Base-by-base conservation (phyloP, 1,139 yeast species). In the Zygoascus hellenicus region DNA sequence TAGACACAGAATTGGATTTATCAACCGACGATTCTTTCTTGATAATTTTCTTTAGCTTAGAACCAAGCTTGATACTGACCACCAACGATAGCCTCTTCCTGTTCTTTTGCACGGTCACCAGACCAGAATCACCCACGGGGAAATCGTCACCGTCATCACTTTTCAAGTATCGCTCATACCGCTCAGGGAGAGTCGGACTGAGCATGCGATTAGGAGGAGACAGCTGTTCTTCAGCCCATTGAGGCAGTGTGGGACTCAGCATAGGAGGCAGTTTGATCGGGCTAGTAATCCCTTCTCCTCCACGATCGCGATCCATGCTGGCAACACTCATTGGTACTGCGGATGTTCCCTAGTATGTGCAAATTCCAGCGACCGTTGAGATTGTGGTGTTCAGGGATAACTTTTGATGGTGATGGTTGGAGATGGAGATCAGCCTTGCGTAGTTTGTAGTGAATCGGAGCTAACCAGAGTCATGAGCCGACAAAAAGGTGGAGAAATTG, bases 211-310 rank as follows among this genome's bases (percentile, higher is more conserved):
- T 50, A 17, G 30, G 30, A 9, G 66, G 66, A 35, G 49, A 43
- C 30, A 49, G 19, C 35, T 39, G 28, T 11, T 54, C 59, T 17
- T 57, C 60, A 14, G 54, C 56, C 63, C 64, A 60, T 3, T 62
- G 50, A 10, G 68, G 68, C 29, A 64, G 54, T 11, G 69, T 62
- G 7, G 69, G 69, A 45, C 67, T 62, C 42, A 64, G 55, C 62
- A 64, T 58, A 4, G 67, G 65, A 30, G 69, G 69, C 30, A 71
- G 64, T 53, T 68, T 67, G 32, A 30, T 36, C 9, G 42, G n/a
- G 6, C 14, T 9, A 36, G 2, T 19, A 7, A 15, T 22, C 3
- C 3, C 26, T 4, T 22, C 26, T 22, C 26, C 26, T 22, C 26
- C 26, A 22, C 26, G 26, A 7, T 22, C 26, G 6, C 26, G 26